A percentile compares a stretch with the other conserved stretches of the same genome.
phyloP scores from a whole-genome alignment of 78 protist genomes.

The Reticulomyxa filosa region DNA sequence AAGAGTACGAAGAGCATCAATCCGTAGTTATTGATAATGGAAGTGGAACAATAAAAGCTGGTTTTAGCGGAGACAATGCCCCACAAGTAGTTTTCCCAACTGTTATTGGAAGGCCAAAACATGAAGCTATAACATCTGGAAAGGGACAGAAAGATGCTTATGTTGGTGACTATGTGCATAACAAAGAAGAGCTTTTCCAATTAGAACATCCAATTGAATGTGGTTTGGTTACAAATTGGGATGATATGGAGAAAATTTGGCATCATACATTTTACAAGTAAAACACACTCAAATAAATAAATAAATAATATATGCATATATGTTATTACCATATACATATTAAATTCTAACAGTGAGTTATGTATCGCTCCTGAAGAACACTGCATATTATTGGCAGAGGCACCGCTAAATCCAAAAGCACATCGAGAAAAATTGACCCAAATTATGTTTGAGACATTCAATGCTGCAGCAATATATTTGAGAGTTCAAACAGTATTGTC shows the following conservation, averaged over 20 bases:
- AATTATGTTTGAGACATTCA: constrained; percentile 90
- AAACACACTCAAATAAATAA: no score
- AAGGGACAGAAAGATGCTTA: constrained; percentile 60
- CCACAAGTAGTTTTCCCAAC: background rate
- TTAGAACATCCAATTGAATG: constrained; percentile 5
- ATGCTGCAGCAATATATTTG: constrained; percentile 63
- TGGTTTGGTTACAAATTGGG: constrained; percentile 33
- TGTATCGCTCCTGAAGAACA: constrained; percentile 88
- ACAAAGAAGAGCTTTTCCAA: constrained; percentile 54
- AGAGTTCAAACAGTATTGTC: constrained; percentile 65
- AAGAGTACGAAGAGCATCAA: no score
- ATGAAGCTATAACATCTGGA: constrained; percentile 57
- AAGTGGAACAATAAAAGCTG: background rate
- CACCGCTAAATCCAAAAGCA: constrained; percentile 85
- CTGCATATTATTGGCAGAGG: constrained; percentile 84
- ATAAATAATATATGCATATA: no score
- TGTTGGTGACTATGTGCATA: constrained; percentile 79
- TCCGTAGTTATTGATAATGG: background rate
- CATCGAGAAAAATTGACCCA: constrained; percentile 81
- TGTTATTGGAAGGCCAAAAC: background rate
- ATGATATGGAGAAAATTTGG: constrained; percentile 34
- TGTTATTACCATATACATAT: no score
- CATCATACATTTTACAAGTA: background rate
- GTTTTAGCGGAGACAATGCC: background rate
- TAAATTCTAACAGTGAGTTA: constrained; percentile 79